These are phyloP conservation scores for Sicyos baderoa DNA, from an alignment of 306 rosid genomes.

Conservation along the genomic window DNA sequence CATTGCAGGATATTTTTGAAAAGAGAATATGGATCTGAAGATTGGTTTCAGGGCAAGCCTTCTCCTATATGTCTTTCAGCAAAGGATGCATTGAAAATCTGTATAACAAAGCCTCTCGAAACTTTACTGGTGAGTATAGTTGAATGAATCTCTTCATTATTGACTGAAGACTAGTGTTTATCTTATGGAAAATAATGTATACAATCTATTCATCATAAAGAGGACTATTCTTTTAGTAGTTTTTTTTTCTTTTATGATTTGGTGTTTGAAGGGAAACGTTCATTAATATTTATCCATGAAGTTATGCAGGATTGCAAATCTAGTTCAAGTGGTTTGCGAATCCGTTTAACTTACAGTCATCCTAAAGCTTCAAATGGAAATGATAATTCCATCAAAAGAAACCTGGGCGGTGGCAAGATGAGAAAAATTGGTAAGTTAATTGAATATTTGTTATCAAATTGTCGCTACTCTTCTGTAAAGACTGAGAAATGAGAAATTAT, in stretches of 20 bases:
- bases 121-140: constrained; percentile 45
- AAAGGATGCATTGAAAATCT: constrained; percentile 67
- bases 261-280: not conserved
- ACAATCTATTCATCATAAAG: not conserved
- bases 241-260: not conserved
- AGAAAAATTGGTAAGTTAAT: constrained; percentile 53
- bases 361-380: constrained; percentile 26
- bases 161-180: not conserved
- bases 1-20: constrained; percentile 49
- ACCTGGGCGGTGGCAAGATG: constrained; percentile 42
- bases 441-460: constrained; percentile 6
- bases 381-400: constrained; percentile 28
- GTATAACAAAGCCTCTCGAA: constrained; percentile 49
- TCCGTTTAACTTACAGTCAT: constrained; percentile 53
- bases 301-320: constrained; percentile 61
- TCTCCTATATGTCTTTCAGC: constrained; percentile 37
- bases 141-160: not conserved
- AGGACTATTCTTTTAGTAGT: not conserved
- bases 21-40: constrained; percentile 37
- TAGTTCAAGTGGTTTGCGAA: constrained; percentile 39
- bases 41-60: constrained; percentile 49
- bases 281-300: constrained; percentile 22
- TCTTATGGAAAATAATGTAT: not conserved
- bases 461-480: not conserved
- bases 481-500: not conserved